Conservation (phyloP, 2,329 filamentous ascomycete species). For the Chrysosporium keratinophilum region DNA sequence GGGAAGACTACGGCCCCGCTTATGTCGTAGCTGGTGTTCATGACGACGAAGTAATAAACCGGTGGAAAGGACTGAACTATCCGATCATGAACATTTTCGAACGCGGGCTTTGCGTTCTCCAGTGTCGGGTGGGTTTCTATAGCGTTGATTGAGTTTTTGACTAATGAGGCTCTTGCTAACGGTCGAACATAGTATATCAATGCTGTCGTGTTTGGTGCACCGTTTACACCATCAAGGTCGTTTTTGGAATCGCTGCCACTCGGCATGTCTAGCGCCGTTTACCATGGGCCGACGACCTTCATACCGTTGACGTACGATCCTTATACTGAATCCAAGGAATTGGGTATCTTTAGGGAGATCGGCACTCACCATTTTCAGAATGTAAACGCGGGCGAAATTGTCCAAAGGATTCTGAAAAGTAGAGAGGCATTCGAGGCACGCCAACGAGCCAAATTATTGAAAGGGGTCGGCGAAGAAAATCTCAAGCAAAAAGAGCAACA, state of each 20-base stretch:
- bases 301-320: conserved; percentile 69
- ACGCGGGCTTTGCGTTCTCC: conserved; percentile 84
- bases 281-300: conserved; percentile 92
- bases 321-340: conserved; percentile 66
- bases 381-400: conserved; percentile 87
- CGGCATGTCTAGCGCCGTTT: conserved; percentile 67
- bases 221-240: conserved; percentile 68
- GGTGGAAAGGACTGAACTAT: conserved; percentile 95
- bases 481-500: conserved; percentile 50
- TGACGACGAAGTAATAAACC: conserved; percentile 88
- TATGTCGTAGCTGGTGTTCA: conserved; percentile 92
- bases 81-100: conserved; percentile 99
- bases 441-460: conserved; percentile 80
- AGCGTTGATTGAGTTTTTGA: conserved; percentile 8
- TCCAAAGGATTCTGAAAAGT: conserved; percentile 78
- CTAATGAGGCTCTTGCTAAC: conserved; percentile 7
- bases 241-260: conserved; percentile 69
- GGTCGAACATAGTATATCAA: conserved; percentile 59
- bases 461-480: conserved; percentile 63
- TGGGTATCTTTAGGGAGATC: conserved; percentile 77
- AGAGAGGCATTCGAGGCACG: conserved; percentile 81
- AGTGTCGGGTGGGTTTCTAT: conserved; percentile 62
- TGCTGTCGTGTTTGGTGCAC: conserved; percentile 78
- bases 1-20: conserved; percentile 66
- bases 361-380: conserved; percentile 66